These are phyloP conservation scores for Amanita brunnescens DNA, from an alignment of 768 basidiomycete genomes.

Conservation along the genomic window DNA sequence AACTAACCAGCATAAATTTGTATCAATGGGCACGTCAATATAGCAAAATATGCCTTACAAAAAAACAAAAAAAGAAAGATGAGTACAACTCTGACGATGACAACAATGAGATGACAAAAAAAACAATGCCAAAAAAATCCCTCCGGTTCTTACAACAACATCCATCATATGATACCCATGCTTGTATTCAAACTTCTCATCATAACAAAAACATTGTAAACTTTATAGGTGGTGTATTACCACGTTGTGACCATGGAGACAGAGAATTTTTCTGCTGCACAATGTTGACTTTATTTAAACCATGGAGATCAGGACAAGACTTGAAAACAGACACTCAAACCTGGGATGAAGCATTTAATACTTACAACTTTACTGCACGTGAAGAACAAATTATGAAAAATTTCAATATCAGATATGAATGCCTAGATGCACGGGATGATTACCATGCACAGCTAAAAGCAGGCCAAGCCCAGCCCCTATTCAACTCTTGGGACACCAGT, in stretches of 20 bases:
- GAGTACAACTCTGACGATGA: not conserved
- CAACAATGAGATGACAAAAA: not conserved
- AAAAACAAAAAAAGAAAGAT: not conserved
- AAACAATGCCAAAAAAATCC: no score
- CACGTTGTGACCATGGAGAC: conserved; percentile 22
- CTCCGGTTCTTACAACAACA: not conserved
- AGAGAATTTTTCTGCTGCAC: conserved; percentile 23
- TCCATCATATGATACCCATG: not conserved
- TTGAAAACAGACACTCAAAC: conserved; percentile 13
- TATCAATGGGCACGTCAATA: conserved; percentile 19
- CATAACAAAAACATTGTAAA: conserved; percentile 7
- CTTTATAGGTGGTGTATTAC: conserved; percentile 21
- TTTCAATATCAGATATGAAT: conserved; percentile 26
- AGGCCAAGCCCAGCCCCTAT: not conserved
- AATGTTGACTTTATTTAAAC: conserved; percentile 26
- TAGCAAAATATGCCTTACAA: no score
- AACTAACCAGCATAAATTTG: conserved; percentile 14
- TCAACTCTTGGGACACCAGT: no score
- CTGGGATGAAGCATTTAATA: conserved; percentile 17
- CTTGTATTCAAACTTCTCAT: conserved; percentile 7
- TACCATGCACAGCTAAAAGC: conserved; percentile 12
- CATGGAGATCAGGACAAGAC: conserved; percentile 22
- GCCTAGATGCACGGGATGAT: conserved; percentile 26
- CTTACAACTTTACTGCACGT: conserved; percentile 2
- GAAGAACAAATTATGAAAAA: conserved; percentile 20